A percentile compares a stretch with the other conserved stretches of the same genome.
Evolutionary conservation across 805 yeast genomes (phyloP).

Genomic region (Pichia phayaonensis): DNA sequence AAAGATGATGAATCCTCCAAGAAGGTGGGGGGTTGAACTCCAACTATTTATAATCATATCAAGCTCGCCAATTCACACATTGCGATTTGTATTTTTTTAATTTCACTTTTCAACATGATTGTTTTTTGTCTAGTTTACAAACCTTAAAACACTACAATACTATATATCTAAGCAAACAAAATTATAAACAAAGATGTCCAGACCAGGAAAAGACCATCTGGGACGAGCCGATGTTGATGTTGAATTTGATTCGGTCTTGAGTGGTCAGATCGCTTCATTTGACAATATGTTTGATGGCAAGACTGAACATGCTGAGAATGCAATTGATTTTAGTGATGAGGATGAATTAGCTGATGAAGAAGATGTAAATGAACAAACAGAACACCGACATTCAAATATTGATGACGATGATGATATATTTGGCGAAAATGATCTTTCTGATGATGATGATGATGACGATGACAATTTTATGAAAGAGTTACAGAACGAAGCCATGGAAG

Average conservation of each 20-base stretch:
- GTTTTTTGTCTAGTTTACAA: too few species aligned
- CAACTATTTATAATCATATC: too few species aligned
- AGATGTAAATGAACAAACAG: neutral
- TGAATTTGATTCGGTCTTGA: slow-evolving; percentile 27
- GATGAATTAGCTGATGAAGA: slow-evolving; percentile 88
- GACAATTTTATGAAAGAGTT: slow-evolving; percentile 30
- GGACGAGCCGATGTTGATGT: slow-evolving; percentile 15
- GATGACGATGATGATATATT: slow-evolving; percentile 27
- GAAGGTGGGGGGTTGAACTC: too few species aligned
- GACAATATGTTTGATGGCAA: slow-evolving; percentile 36
- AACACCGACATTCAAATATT: neutral
- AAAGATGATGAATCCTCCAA: too few species aligned
- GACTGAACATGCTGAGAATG: slow-evolving; percentile 80
- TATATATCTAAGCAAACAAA: too few species aligned
- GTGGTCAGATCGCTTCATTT: slow-evolving; percentile 28
- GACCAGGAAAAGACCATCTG: neutral
- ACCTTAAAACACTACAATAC: too few species aligned
- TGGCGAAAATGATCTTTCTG: slow-evolving; percentile 32
- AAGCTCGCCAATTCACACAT: too few species aligned
- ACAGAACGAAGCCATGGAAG: slow-evolving; percentile 31
- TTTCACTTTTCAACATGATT: neutral
- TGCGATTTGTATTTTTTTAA: too few species aligned
- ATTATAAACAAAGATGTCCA: neutral
- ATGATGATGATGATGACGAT: slow-evolving; percentile 24
- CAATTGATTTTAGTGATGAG: slow-evolving; percentile 88